Evolutionary conservation across 148 eudicot genomes (phyloP), one percentile per base, ranked within the genome.

Genomic region (Suaeda aralocaspica): DNA sequence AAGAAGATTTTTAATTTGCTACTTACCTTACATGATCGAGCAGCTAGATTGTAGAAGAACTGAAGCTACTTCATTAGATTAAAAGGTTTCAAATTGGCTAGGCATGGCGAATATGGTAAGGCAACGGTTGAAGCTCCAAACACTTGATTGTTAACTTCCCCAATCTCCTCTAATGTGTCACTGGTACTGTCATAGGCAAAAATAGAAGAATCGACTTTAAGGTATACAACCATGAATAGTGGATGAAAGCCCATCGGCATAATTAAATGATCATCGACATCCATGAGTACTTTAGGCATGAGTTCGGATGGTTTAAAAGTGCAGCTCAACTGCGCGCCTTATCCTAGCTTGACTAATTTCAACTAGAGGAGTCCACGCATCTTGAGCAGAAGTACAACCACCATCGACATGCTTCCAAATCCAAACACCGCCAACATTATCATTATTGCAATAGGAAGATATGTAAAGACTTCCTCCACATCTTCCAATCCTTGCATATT

Each of bases 351-450:
- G 28, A 42, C 60, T 68, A 5, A 68, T 33, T 51, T 68, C 59
- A 21, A 52, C n/a, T 22, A 68, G 22, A 3, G 60, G 71, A 5
- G 52, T 2, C 71, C 71, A 68, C 13, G 71, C 59, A 28, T 68
- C 71, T 0, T 16, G n/a, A 11, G 70, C 28, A 10, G 30, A 14
- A 28, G 41, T 68, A 11, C 8, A 5, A 30, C 71, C 71, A 13
- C 22, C 31, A 48, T 46, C 55, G 29, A 28, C 59, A 68, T 68
- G 71, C 36, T 68, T 68, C 71, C 71, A 68, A 68, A 68, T 52
- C 71, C 71, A 68, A 51, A 68, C 34, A 1, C 71, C 71, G 24
- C 2, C 36, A 29, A 41, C 33, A 34, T 34, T 53, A 36, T 36
- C 41, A 8, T 36, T 36, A 36, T 36, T 36, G 41, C 41, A 8